A percentile compares a stretch with the other conserved stretches of the same genome.
phyloP scores from a whole-genome alignment of 2,329 filamentous ascomycete species.

The Botrytis pseudocinerea region DNA sequence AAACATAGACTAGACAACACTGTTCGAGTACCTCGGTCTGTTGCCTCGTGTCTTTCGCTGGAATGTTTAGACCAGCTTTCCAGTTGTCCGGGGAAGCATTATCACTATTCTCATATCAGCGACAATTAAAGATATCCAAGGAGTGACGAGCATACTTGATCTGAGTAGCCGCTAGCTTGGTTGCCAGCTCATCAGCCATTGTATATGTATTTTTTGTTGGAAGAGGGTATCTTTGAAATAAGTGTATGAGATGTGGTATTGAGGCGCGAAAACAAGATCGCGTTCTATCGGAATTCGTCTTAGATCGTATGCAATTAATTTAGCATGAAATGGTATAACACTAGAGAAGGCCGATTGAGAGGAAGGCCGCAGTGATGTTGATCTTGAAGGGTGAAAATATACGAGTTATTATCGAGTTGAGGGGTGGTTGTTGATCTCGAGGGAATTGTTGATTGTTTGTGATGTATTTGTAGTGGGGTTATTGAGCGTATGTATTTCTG shows the following conservation, averaged over 20 bases:
- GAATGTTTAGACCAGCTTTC: conserved; percentile 72
- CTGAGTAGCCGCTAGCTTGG: conserved; percentile 57
- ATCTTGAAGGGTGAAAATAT: conserved; percentile 1
- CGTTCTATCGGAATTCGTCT: conserved; percentile 21
- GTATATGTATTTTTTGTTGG: conserved; percentile 23
- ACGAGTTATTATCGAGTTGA: conserved; percentile 20
- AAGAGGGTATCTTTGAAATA: conserved; percentile 7
- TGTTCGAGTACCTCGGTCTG: conserved; percentile 68
- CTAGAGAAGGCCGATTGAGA: not conserved
- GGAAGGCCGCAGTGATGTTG: not conserved
- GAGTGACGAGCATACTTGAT: conserved; percentile 44
- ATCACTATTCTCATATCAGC: conserved; percentile 24
- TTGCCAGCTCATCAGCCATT: conserved; percentile 52
- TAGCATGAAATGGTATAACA: conserved; percentile 23
- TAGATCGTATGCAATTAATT: conserved; percentile 15
- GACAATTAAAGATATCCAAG: not conserved
- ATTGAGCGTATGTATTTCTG: not conserved
- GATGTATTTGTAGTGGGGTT: conserved; percentile 16
- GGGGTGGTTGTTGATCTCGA: conserved; percentile 20
- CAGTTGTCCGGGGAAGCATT: conserved; percentile 58
- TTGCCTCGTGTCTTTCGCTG: conserved; percentile 71
- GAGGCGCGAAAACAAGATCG: conserved; percentile 18
- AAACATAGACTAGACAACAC: not conserved
- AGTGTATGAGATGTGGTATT: conserved; percentile 10
- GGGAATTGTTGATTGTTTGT: conserved; percentile 17